Conservation (phyloP, 1,284 basidiomycete species). For the Heterobasidion occidentale region DNA sequence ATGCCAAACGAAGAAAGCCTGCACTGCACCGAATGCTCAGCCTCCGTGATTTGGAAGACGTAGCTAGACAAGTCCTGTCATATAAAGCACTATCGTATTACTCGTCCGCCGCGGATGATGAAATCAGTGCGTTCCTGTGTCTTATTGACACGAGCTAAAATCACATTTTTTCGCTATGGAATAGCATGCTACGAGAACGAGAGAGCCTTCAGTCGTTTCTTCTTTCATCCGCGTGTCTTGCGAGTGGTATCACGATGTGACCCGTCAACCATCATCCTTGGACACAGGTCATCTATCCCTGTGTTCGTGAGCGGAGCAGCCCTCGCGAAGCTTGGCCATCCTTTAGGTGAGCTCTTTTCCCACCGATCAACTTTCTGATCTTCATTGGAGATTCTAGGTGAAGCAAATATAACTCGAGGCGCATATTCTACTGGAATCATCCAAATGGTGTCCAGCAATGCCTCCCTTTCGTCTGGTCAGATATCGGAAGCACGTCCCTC, state of each 20-base stretch:
- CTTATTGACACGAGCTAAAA: background rate
- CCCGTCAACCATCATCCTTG: constrained; percentile 72
- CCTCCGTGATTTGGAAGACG: constrained; percentile 69
- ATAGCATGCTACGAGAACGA: constrained; percentile 60
- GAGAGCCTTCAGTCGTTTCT: constrained; percentile 71
- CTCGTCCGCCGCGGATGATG: constrained; percentile 76
- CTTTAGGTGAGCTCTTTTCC: constrained; percentile 38
- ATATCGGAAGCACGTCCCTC: constrained; percentile 54
- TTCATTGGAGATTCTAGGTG: constrained; percentile 36
- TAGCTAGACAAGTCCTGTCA: constrained; percentile 59
- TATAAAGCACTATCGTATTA: constrained; percentile 79
- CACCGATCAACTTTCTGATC: background rate
- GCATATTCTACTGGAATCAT: constrained; percentile 68
- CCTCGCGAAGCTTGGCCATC: constrained; percentile 87
- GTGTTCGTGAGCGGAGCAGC: constrained; percentile 84
- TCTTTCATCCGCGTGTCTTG: constrained; percentile 79
- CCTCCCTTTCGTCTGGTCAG: constrained; percentile 69
- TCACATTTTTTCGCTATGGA: background rate
- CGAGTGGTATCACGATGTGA: constrained; percentile 63
- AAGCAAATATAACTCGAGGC: constrained; percentile 77
- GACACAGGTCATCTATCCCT: constrained; percentile 67
- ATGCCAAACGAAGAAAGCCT: constrained; percentile 52
- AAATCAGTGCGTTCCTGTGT: constrained; percentile 49
- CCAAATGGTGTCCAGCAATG: constrained; percentile 86
- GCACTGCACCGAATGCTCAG: constrained; percentile 63